These are phyloP conservation scores for Hymenoscyphus infarciens DNA, from an alignment of 2,329 filamentous ascomycete species.

Conservation along the genomic window DNA sequence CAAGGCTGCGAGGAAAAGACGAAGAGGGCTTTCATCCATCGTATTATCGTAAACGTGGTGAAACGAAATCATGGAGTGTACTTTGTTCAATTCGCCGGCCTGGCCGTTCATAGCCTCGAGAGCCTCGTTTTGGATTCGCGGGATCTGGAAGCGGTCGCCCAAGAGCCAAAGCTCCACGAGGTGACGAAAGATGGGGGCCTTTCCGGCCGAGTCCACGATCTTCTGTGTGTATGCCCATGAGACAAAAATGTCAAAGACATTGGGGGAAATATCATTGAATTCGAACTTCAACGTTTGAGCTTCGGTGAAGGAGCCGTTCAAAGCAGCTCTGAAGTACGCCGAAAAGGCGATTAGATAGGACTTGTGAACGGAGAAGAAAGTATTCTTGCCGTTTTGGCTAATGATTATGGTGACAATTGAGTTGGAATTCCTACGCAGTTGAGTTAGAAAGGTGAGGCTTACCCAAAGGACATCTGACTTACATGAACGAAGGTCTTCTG, in stretches of 20 bases:
- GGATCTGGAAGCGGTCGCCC: background rate
- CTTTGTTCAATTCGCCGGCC: background rate
- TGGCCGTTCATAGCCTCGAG: background rate
- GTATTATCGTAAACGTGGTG: slow-evolving; percentile 9
- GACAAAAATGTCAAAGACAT: background rate
- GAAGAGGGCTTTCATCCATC: slow-evolving; percentile 1
- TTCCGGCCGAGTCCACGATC: background rate
- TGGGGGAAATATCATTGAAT: background rate
- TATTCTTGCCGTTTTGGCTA: background rate
- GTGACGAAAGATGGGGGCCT: background rate
- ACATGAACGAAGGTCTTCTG: background rate
- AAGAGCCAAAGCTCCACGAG: slow-evolving; percentile 5
- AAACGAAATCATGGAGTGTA: background rate
- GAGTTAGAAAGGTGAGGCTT: background rate
- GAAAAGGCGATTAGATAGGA: slow-evolving; percentile 13
- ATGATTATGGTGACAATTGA: background rate
- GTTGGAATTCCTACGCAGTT: background rate
- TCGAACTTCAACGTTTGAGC: background rate
- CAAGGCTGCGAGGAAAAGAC: slow-evolving; percentile 4
- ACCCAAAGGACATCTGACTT: background rate
- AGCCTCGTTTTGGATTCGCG: slow-evolving; percentile 7
- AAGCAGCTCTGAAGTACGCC: slow-evolving; percentile 16
- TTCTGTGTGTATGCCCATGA: slow-evolving; percentile 3
- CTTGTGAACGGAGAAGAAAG: slow-evolving; percentile 14
- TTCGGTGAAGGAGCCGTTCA: slow-evolving; percentile 11